phyloP scores from a whole-genome alignment of 176 grass and related monocot species.

The Aegilops sharonensis region DNA sequence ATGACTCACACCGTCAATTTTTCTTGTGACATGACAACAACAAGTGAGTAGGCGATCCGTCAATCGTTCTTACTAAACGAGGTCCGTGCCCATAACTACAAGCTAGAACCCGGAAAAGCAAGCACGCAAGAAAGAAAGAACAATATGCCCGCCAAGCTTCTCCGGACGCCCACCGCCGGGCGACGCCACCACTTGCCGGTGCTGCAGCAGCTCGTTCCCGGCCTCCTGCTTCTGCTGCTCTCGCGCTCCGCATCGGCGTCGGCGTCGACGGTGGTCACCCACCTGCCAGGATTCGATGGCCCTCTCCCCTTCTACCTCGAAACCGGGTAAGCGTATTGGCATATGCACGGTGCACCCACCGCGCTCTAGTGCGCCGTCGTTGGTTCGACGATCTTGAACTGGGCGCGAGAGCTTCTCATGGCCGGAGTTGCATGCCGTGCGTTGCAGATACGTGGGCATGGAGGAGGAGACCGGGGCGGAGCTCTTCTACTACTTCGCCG shows the following conservation, averaged over 20 bases:
- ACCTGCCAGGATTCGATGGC: constrained; percentile 25
- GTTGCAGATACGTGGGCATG: constrained; percentile 44
- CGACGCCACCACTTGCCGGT: background rate
- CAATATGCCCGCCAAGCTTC: background rate
- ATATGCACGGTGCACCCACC: background rate
- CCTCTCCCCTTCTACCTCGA: constrained; percentile 24
- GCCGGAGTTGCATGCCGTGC: background rate
- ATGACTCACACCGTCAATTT: no score
- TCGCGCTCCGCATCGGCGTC: background rate
- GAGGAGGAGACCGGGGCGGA: constrained; percentile 45
- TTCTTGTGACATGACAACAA: no score
- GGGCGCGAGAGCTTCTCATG: background rate
- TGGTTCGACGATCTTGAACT: background rate
- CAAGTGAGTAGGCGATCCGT: no score
- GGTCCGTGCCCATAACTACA: no score
- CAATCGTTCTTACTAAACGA: no score
- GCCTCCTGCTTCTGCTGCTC: background rate
- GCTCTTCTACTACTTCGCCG: constrained; percentile 72
- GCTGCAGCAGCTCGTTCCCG: background rate
- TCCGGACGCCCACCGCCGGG: background rate
- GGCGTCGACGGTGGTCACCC: constrained; percentile 22
- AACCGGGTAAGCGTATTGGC: background rate
- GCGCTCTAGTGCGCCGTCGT: background rate
- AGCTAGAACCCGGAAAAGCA: no score
- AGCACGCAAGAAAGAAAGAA: no score